A percentile compares a stretch with the other conserved stretches of the same genome.
Conservation (phyloP, 371 early-diverging fungal species). For the Sanchytrium tribonematis region DNA sequence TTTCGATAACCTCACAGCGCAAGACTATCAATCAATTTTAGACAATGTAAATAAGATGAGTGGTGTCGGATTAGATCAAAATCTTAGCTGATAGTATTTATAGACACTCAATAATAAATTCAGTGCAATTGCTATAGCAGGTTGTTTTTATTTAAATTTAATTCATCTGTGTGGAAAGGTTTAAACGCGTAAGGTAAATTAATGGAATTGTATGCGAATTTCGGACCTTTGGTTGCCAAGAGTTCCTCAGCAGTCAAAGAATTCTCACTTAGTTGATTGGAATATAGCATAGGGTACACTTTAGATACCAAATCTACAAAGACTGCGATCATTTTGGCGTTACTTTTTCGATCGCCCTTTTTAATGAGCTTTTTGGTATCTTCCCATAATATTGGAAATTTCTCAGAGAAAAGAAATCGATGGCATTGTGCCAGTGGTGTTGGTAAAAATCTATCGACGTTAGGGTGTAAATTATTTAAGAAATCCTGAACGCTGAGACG, state of each 20-base stretch:
- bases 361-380: background rate
- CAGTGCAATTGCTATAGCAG: background rate
- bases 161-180: background rate
- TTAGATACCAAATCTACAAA: background rate
- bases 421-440: background rate
- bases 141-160: background rate
- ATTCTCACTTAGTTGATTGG: background rate
- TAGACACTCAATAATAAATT: no score
- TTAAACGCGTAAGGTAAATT: background rate
- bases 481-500: background rate
- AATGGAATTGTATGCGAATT: background rate
- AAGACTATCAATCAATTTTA: no score
- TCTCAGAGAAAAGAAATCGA: background rate
- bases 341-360: background rate
- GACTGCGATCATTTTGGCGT: background rate
- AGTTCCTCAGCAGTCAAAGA: background rate
- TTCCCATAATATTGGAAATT: background rate
- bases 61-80: no score
- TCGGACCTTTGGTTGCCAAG: background rate
- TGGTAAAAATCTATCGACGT: background rate
- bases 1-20: no score
- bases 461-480: background rate
- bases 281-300: background rate
- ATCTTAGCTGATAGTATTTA: no score
- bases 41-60: no score